Base-by-base conservation (phyloP, 108 stramenopile genomes). In the Cyclotella choctawhatcheeana region DNA sequence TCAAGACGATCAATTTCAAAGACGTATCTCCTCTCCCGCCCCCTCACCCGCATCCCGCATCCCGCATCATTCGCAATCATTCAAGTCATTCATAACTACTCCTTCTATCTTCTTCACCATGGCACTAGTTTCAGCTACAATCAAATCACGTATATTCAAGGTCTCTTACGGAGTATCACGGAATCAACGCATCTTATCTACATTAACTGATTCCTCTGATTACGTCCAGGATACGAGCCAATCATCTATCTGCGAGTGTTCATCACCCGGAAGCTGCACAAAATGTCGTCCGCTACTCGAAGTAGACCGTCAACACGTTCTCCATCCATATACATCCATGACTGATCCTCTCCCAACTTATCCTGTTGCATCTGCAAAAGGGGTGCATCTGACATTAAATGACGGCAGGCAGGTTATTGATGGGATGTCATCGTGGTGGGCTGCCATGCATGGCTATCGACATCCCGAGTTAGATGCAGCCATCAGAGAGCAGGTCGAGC, bases 381-480 rank as follows among this genome's bases (percentile, higher is more conserved):
- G 91, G 27, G 60, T 88, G n/a, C 55, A 85, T 52, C 54, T 95
- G 32, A 70, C 74, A 25, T 63, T 94, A 10, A 67, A 69, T 37
- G 86, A 90, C 64, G 91, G 89, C 10, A 64, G 80, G 17, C 54
- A 27, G n/a, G 34, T 96, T 3, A 66, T 92, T 24, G 95, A 96
- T 67, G 95, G 95, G 16, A 96, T 96, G 95, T 85, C 84, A 24
- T 83, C 82, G 8, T 96, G 95, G 95, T 96, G 95, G 95, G 89
- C 90, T 21, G 76, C 82, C 33, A 83, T 96, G 24, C 92, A 93
- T 72, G 95, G 95, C 1, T 93, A 96, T 75, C 77, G 87, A 44
- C 73, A 91, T 68, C 87, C 89, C 16, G 64, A 50, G 5, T 71
- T 96, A 35, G 87, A 93, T 60, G 53, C 71, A 22, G 95, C 95